Percentiles rank a stretch among this genome's conserved stretches.
phyloP scores from a whole-genome alignment of 1,284 basidiomycete species.

The Cryptococcus maquisensis region DNA sequence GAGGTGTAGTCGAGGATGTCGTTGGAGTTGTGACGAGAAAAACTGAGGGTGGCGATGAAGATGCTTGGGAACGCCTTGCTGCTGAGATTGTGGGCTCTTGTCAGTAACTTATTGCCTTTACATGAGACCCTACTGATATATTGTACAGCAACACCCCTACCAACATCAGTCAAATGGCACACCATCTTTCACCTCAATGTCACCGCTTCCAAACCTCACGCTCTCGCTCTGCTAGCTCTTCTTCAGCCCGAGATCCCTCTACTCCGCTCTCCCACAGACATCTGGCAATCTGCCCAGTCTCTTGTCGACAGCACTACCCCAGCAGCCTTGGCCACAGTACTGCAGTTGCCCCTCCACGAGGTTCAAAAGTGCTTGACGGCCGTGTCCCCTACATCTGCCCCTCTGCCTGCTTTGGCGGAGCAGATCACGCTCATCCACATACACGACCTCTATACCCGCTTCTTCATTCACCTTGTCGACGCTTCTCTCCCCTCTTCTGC shows the following conservation, averaged over 20 bases:
- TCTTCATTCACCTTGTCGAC: slow-evolving; percentile 42
- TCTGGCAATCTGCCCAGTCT: slow-evolving; percentile 37
- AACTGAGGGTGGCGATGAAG: slow-evolving; percentile 10
- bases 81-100: slow-evolving; percentile 32
- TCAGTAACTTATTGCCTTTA: slow-evolving; percentile 7
- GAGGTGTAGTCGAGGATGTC: slow-evolving; percentile 1
- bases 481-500: slow-evolving; percentile 22
- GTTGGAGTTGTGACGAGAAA: not conserved
- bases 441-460: slow-evolving; percentile 42
- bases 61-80: slow-evolving; percentile 26
- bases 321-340: slow-evolving; percentile 31
- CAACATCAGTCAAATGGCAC: slow-evolving; percentile 22
- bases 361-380: slow-evolving; percentile 28
- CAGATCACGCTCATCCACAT: slow-evolving; percentile 45
- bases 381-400: slow-evolving; percentile 30
- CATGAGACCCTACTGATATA: not conserved
- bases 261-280: slow-evolving; percentile 16
- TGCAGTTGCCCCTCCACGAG: slow-evolving; percentile 37
- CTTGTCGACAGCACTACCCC: slow-evolving; percentile 22
- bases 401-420: slow-evolving; percentile 43
- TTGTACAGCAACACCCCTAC: slow-evolving; percentile 15
- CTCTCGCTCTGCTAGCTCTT: slow-evolving; percentile 38
- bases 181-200: slow-evolving; percentile 27
- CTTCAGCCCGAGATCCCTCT: slow-evolving; percentile 24
- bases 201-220: slow-evolving; percentile 28